phyloP scores from a whole-genome alignment of 2,329 filamentous ascomycete genomes.

The Sarocladium kiliense region DNA sequence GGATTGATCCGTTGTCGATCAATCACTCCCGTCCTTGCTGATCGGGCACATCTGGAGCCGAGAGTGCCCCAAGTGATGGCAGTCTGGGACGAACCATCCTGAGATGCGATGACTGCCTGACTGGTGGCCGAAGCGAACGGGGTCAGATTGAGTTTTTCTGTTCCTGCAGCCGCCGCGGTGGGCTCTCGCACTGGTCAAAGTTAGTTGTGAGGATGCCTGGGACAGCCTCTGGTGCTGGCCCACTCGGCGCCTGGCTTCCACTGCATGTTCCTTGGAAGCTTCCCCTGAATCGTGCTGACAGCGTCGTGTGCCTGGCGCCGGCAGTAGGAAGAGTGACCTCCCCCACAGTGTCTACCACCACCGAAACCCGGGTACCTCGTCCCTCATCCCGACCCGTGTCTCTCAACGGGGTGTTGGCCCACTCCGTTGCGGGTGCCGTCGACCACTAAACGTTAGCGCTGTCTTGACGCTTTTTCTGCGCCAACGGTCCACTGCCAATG shows the following conservation, averaged over 20 bases:
- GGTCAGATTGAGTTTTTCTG: not conserved
- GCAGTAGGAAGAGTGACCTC: not conserved
- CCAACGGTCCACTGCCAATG: not conserved
- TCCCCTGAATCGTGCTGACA: slow-evolving; percentile 1
- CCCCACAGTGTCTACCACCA: not conserved
- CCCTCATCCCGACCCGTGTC: too few species aligned
- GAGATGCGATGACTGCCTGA: not conserved
- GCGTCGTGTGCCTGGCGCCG: not conserved
- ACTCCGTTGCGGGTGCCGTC: not conserved
- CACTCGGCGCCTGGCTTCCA: not conserved
- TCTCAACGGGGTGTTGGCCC: not conserved
- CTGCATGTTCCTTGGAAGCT: not conserved
- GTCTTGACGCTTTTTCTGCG: not conserved
- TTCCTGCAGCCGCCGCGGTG: not conserved
- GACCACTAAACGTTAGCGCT: not conserved
- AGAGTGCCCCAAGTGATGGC: not conserved
- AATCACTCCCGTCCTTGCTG: not conserved
- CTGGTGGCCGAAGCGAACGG: not conserved
- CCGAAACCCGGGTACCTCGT: not conserved
- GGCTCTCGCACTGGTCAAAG: too few species aligned
- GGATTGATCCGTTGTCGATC: not conserved
- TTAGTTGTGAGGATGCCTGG: not conserved
- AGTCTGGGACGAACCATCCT: not conserved
- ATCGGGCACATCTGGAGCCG: not conserved
- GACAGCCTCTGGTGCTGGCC: not conserved